These are phyloP conservation scores for Septoria linicola DNA, from an alignment of 2,329 filamentous ascomycete species.

Conservation along the genomic window DNA sequence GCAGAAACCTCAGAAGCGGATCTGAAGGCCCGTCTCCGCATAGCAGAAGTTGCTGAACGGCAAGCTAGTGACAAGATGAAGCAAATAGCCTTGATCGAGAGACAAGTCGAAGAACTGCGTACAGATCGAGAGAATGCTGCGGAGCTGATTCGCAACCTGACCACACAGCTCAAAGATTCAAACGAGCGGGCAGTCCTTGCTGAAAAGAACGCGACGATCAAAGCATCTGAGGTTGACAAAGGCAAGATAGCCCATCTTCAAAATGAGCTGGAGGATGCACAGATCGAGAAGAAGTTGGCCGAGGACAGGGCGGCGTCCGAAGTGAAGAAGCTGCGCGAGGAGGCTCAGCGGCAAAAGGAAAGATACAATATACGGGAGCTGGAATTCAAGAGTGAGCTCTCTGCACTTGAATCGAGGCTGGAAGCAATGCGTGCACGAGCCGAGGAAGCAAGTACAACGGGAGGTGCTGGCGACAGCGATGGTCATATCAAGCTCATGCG, in stretches of 20 bases:
- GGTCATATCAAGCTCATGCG: slow-evolving; percentile 68
- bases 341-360: slow-evolving; percentile 70
- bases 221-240: slow-evolving; percentile 66
- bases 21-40: slow-evolving; percentile 59
- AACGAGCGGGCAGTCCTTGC: slow-evolving; percentile 65
- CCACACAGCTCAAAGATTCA: slow-evolving; percentile 66
- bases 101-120: slow-evolving; percentile 36
- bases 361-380: slow-evolving; percentile 66
- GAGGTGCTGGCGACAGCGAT: slow-evolving; percentile 62
- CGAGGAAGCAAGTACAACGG: slow-evolving; percentile 72
- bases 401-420: slow-evolving; percentile 79
- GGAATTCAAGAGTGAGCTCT: slow-evolving; percentile 76
- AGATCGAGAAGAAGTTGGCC: slow-evolving; percentile 74
- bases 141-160: slow-evolving; percentile 68
- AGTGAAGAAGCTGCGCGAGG: slow-evolving; percentile 69
- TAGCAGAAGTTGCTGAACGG: slow-evolving; percentile 60
- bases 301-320: slow-evolving; percentile 69
- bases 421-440: slow-evolving; percentile 81
- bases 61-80: slow-evolving; percentile 56
- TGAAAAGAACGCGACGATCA: slow-evolving; percentile 64
- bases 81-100: slow-evolving; percentile 60
- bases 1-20: slow-evolving; percentile 65
- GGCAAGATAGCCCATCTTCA: slow-evolving; percentile 55
- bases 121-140: slow-evolving; percentile 41
- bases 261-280: slow-evolving; percentile 62